Evolutionary conservation across 2,329 filamentous ascomycete genomes (phyloP).

Genomic region (Penicillium sp.): DNA sequence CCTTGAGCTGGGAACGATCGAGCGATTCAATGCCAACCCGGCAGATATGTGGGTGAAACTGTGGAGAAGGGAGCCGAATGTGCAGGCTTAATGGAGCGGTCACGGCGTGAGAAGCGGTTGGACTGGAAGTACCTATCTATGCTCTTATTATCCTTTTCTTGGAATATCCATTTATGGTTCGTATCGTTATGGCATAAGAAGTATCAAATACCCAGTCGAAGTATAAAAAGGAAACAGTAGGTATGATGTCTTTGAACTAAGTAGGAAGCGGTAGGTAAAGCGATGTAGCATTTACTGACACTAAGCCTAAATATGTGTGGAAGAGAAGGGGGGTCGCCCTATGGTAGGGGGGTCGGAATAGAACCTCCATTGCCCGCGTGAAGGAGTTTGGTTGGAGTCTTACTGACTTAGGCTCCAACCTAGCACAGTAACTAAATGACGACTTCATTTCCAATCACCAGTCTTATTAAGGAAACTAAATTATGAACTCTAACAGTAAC

Average conservation of each 20-base stretch:
- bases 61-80: neutral
- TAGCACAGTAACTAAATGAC: no score
- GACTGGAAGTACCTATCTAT: neutral
- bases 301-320: no score
- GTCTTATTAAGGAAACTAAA: no score
- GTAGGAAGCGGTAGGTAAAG: no score
- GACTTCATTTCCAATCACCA: no score
- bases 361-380: no score
- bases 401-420: no score
- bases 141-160: neutral
- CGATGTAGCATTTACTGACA: no score
- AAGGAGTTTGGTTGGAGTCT: no score
- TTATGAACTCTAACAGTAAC: no score
- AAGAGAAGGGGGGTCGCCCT: no score
- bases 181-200: neutral
- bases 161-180: neutral
- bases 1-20: neutral
- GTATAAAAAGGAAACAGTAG: neutral
- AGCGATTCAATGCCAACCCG: slow-evolving; percentile 1
- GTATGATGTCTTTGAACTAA: neutral
- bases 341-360: no score
- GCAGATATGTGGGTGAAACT: neutral
- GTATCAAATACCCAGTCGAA: neutral
- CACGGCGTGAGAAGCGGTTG: neutral
- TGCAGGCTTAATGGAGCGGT: neutral